Evolutionary conservation across 257 asterid genomes (phyloP).

Genomic region (Solanum virginianum): DNA sequence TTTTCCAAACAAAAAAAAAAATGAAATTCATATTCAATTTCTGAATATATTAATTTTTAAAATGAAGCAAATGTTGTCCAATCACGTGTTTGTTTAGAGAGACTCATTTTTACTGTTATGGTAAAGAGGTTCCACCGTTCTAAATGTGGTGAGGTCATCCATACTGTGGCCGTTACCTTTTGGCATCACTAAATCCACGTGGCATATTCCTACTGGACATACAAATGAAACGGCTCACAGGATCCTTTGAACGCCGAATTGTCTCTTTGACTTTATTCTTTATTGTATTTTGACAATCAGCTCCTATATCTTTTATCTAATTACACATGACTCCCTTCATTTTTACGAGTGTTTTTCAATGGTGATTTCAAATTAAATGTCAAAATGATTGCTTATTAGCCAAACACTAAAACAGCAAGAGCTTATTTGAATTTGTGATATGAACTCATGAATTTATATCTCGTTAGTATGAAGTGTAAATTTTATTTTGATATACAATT

Average conservation of each 20-base stretch:
- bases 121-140: neutral
- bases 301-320: neutral
- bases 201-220: neutral
- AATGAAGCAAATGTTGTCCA: no score
- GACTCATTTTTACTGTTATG: neutral
- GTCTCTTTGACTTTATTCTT: conserved; percentile 9
- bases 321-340: neutral
- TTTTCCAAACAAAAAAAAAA: no score
- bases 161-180: conserved; percentile 30
- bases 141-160: conserved; percentile 19
- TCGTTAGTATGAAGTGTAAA: no score
- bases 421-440: neutral
- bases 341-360: neutral
- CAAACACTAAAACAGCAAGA: no score
- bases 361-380: no score
- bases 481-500: no score
- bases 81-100: neutral
- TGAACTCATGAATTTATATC: neutral
- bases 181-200: conserved; percentile 11
- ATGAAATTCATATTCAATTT: no score
- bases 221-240: neutral
- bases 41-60: no score
- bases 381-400: no score
- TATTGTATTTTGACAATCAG: neutral
- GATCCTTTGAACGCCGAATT: conserved; percentile 22